A percentile compares a stretch with the other conserved stretches of the same genome.
Evolutionary conservation across 2,329 filamentous ascomycete species (phyloP).

Genomic region (Tolypocladium endophyticum): DNA sequence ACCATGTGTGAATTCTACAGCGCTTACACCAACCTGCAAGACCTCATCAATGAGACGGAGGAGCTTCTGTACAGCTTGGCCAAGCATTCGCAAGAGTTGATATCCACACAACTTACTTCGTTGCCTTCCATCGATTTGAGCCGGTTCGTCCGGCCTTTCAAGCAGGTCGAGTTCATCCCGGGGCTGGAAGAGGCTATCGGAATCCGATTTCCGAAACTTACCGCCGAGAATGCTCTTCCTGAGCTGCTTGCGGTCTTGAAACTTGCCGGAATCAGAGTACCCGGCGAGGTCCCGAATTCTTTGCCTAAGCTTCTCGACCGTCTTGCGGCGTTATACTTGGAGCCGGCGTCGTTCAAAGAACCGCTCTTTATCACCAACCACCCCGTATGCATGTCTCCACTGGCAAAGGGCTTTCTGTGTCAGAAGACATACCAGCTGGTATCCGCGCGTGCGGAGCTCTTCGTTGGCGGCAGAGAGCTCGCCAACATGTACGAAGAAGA

Average conservation of each 20-base stretch:
- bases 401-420: conserved; percentile 78
- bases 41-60: conserved; percentile 69
- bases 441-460: conserved; percentile 76
- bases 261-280: conserved; percentile 53
- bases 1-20: conserved; percentile 96
- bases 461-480: conserved; percentile 68
- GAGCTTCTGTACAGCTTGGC: conserved; percentile 53
- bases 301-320: conserved; percentile 67
- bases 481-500: conserved; percentile 99
- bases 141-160: conserved; percentile 45
- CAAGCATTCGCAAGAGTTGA: conserved; percentile 34
- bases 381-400: conserved; percentile 80
- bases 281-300: conserved; percentile 51
- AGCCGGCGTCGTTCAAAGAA: conserved; percentile 54
- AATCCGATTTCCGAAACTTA: conserved; percentile 54
- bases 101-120: conserved; percentile 31
- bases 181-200: conserved; percentile 61
- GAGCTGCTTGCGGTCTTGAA: conserved; percentile 42
- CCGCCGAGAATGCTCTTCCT: conserved; percentile 40
- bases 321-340: conserved; percentile 65
- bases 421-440: conserved; percentile 58
- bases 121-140: conserved; percentile 37
- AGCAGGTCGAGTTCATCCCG: conserved; percentile 70
- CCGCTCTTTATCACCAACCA: conserved; percentile 86
- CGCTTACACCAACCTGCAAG: conserved; percentile 65